phyloP scores from a whole-genome alignment of 2,329 filamentous ascomycete species.

The Talaromyces atroroseus region DNA sequence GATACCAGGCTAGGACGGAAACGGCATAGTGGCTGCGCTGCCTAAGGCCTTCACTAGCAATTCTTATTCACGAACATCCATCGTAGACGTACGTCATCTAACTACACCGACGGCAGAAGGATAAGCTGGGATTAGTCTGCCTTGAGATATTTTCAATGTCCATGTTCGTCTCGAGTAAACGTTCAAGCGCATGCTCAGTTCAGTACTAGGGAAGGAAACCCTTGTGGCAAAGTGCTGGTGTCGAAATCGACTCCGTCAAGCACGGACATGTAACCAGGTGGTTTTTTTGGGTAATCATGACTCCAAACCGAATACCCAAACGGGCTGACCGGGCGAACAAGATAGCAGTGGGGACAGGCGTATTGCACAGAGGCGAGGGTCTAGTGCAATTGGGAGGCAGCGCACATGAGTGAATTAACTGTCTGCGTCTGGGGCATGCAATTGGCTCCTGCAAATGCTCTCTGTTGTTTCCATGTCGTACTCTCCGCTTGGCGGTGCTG shows the following conservation, averaged over 20 bases:
- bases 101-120: too few species aligned
- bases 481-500: conserved; percentile 7
- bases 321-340: conserved; percentile 12
- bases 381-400: not conserved
- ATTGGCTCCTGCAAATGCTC: not conserved
- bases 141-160: too few species aligned
- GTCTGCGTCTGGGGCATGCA: not conserved
- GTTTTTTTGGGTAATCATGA: conserved; percentile 6
- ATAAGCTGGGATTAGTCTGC: too few species aligned
- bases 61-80: too few species aligned
- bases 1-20: conserved; percentile 1
- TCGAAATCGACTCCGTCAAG: not conserved
- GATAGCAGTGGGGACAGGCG: conserved; percentile 8
- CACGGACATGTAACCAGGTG: not conserved
- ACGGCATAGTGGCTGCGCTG: not conserved
- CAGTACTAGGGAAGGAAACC: not conserved
- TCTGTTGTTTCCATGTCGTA: not conserved
- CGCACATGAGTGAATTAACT: not conserved
- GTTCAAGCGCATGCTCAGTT: too few species aligned
- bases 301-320: conserved; percentile 10
- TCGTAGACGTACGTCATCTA: not conserved
- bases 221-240: not conserved
- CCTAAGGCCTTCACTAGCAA: too few species aligned
- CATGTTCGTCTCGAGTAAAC: too few species aligned
- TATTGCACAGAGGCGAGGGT: conserved; percentile 3